Evolutionary conservation across 2,329 filamentous ascomycete genomes (phyloP).

Genomic region (Colletotrichum sp.): DNA sequence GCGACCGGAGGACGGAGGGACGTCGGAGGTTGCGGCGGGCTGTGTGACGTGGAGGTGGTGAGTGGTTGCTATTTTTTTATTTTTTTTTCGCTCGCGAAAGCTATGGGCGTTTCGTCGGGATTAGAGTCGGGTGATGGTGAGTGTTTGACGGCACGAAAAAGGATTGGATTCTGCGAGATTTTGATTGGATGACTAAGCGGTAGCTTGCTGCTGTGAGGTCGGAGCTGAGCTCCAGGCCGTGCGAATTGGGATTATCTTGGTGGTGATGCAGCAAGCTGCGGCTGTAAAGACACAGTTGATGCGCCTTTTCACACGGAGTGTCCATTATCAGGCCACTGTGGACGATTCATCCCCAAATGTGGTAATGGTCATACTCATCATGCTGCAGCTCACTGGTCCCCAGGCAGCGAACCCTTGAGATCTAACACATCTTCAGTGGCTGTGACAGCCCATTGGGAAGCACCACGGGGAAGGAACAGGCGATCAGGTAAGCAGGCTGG

Average conservation of each 20-base stretch:
- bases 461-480: neutral
- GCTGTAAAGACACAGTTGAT: neutral
- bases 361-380: slow-evolving; percentile 14
- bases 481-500: neutral
- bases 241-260: slow-evolving; percentile 1
- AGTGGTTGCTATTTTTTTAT: slow-evolving; percentile 1
- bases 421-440: neutral
- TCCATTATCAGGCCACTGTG: slow-evolving; percentile 10
- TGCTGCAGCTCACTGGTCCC: slow-evolving; percentile 5
- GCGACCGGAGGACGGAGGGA: slow-evolving; percentile 15
- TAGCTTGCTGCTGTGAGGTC: neutral
- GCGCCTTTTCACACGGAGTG: neutral
- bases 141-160: slow-evolving; percentile 21
- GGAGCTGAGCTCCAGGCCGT: slow-evolving; percentile 22
- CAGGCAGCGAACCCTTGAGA: neutral
- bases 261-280: neutral
- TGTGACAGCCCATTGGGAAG: neutral
- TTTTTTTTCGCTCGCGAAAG: slow-evolving; percentile 14
- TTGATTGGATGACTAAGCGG: slow-evolving; percentile 26
- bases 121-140: slow-evolving; percentile 33
- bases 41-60: slow-evolving; percentile 17
- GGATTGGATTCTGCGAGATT: slow-evolving; percentile 25
- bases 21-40: neutral
- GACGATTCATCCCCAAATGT: slow-evolving; percentile 5
- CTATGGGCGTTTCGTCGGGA: slow-evolving; percentile 23